These are phyloP conservation scores for Globisporangium recalcitrans DNA, from an alignment of 352 stramenopile species.

Conservation along the genomic window DNA sequence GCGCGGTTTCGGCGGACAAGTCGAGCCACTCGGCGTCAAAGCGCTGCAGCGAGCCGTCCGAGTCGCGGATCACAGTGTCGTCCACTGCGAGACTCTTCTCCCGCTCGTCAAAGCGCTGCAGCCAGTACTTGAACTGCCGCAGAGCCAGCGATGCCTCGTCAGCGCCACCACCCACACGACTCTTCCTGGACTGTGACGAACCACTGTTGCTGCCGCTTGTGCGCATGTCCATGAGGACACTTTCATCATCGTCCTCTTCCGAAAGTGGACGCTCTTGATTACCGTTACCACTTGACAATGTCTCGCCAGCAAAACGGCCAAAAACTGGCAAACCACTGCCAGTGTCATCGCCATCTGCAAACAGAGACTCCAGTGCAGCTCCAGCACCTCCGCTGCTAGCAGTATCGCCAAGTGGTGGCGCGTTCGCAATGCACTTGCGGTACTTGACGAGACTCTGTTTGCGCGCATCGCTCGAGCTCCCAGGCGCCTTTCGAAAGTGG, in stretches of 20 bases:
- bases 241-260: not conserved
- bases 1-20: constrained; percentile 21
- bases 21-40: constrained; percentile 27
- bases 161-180: too few relatives aligned
- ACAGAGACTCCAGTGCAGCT: not conserved
- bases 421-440: constrained; percentile 3
- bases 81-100: constrained; percentile 17
- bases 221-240: not conserved
- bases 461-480: not conserved
- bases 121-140: constrained; percentile 21
- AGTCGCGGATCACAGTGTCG: constrained; percentile 1
- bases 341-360: not conserved
- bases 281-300: not conserved
- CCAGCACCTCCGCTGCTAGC: not conserved
- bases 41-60: constrained; percentile 15
- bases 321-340: not conserved
- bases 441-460: constrained; percentile 11
- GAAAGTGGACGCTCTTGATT: not conserved
- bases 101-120: constrained; percentile 21
- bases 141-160: constrained; percentile 2
- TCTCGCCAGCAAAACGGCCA: not conserved
- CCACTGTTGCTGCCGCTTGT: too few relatives aligned
- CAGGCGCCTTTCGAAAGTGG: constrained; percentile 1
- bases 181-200: not conserved
- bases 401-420: not conserved